These are phyloP conservation scores for Colletotrichum sp. DNA, from an alignment of 2,329 filamentous ascomycete genomes.

Conservation along the genomic window DNA sequence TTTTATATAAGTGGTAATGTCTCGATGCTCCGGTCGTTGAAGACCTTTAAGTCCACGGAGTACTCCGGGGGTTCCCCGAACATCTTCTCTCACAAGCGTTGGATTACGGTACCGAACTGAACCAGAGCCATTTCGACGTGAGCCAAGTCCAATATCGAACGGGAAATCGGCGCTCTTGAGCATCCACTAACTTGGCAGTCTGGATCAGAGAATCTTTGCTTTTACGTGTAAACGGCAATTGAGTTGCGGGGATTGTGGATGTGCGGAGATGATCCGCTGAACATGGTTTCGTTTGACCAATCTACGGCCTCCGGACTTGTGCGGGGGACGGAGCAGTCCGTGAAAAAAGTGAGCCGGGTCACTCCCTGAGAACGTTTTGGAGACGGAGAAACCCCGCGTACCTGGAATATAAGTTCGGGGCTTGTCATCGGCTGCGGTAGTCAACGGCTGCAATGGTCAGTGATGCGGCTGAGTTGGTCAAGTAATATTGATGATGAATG, in stretches of 20 bases:
- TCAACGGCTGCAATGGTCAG: neutral
- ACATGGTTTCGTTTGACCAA: neutral
- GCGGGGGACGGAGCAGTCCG: neutral
- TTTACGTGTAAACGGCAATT: neutral
- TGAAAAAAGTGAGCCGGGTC: neutral
- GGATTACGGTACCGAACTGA: neutral
- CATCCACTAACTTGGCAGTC: neutral
- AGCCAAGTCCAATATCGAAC: neutral
- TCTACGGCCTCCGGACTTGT: constrained; percentile 23
- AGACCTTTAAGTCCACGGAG: neutral
- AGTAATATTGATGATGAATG: neutral
- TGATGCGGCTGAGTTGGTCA: neutral
- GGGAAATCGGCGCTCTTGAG: neutral
- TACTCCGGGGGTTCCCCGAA: neutral
- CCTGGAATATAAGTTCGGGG: neutral
- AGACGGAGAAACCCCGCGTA: neutral
- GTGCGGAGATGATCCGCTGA: neutral
- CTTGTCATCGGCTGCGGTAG: neutral
- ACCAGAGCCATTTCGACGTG: neutral
- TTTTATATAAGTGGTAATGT: neutral
- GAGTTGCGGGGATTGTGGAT: neutral
- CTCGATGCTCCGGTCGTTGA: neutral
- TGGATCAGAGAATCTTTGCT: neutral
- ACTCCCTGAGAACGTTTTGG: neutral
- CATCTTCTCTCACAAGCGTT: neutral